Evolutionary conservation across 306 rosid genomes (phyloP), one percentile per base, ranked within the genome.

Genomic region (Prosopis cineraria): DNA sequence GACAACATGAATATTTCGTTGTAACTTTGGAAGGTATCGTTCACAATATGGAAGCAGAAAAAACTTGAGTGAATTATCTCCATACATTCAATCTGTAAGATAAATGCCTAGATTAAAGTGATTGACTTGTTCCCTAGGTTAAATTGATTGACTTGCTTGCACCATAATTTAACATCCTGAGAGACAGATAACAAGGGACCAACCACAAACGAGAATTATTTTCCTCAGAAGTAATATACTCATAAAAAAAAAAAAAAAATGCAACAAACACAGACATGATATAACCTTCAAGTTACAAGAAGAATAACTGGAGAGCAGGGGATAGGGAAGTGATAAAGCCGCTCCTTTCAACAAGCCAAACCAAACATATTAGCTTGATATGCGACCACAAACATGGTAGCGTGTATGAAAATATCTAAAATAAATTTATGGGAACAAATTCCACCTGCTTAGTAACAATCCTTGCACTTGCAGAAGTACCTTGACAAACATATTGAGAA

Each of bases 21-120:
- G 20, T 5, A 43, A 73, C 14, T 11, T 70, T 69, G 45, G 20
- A 19, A 56, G 63, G 37, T 22, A 45, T 34, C 82, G 47, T 53
- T 60, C 30, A 77, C 56, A 77, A 39, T 68, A 45, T 52, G 75
- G 55, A 78, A 73, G 81, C 50, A 41, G 73, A 80, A 62, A 76
- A 25, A 44, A 75, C 71, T 74, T 43, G 48, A 20, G 53, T 47
- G 44, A 30, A 41, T 43, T 68, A 74, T 34, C 55, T 34, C 27
- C 59, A 31, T 40, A 19, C 56, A 44, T 36, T 25, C 33, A 12
- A 25, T 68, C n/a, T 25, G 62, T 66, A 59, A 81, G 81, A 53
- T 30, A 11, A 27, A 77, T n/a, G 63, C 41, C 14, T 7, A 20
- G 30, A 55, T 55, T 55, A 11, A 24, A 10, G 14, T 10, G 17